Conservation (phyloP, 2,329 filamentous ascomycete genomes). For the Xylariaceae sp. region DNA sequence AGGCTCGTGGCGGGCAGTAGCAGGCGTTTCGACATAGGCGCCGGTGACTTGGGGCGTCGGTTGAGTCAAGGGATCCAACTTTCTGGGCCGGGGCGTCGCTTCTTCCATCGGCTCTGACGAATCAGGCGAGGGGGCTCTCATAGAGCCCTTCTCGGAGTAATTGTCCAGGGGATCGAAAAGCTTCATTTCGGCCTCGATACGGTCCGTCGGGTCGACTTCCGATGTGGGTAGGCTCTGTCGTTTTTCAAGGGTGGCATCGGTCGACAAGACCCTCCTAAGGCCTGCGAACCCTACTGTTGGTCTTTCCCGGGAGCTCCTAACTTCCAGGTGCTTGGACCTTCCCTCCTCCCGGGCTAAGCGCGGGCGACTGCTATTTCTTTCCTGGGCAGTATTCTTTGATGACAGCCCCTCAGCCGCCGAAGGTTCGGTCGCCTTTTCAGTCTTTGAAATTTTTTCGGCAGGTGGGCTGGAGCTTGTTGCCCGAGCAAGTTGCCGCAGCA, state of each 20-base stretch:
- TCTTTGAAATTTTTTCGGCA: slow-evolving; percentile 14
- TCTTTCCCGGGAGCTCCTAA: slow-evolving; percentile 22
- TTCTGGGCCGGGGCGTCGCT: slow-evolving; percentile 40
- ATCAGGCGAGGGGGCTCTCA: slow-evolving; percentile 41
- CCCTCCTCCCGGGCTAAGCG: slow-evolving; percentile 13
- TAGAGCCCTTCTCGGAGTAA: slow-evolving; percentile 48
- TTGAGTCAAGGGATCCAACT: slow-evolving; percentile 37
- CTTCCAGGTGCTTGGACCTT: slow-evolving; percentile 13
- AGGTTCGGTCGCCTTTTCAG: slow-evolving; percentile 9
- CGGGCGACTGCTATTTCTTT: slow-evolving; percentile 11
- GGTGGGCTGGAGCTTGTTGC: slow-evolving; percentile 39
- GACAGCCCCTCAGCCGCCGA: slow-evolving; percentile 4
- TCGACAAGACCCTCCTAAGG: slow-evolving; percentile 34
- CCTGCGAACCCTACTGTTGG: slow-evolving; percentile 41
- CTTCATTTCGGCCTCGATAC: slow-evolving; percentile 48
- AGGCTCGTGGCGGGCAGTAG: slow-evolving; percentile 32
- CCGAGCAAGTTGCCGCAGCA: slow-evolving; percentile 42
- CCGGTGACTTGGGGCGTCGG: slow-evolving; percentile 48
- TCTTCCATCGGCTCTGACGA: slow-evolving; percentile 31
- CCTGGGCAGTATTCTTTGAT: slow-evolving; percentile 8
- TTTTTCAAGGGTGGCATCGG: slow-evolving; percentile 42
- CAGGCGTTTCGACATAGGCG: slow-evolving; percentile 50
- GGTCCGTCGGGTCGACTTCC: slow-evolving; percentile 47
- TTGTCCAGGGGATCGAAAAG: slow-evolving; percentile 49
- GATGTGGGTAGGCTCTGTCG: slow-evolving; percentile 39